Percentiles rank a stretch among this genome's conserved stretches.
phyloP scores from a whole-genome alignment of 805 yeast species.

The Saccharomycopsis sp. region DNA sequence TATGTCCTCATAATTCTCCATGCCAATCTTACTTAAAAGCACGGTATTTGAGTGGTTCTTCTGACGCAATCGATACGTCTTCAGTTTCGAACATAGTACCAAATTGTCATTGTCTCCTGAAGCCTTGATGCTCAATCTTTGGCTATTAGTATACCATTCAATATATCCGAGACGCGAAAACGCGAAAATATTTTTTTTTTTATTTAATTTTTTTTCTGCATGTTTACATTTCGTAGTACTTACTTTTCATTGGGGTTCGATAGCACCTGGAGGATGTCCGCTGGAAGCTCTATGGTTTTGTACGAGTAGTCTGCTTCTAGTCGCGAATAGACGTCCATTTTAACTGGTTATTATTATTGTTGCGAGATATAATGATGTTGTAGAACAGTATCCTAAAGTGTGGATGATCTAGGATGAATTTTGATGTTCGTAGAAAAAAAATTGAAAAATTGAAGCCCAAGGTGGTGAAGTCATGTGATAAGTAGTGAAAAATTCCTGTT shows the following conservation, averaged over 20 bases:
- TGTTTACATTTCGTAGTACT: not conserved
- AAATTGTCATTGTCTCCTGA: constrained; percentile 34
- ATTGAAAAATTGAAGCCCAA: too few species aligned
- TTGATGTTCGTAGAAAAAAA: too few species aligned
- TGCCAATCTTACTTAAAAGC: constrained; percentile 39
- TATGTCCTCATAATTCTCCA: constrained; percentile 23
- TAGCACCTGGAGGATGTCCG: constrained; percentile 15
- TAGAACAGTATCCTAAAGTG: too few species aligned
- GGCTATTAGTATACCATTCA: too few species aligned
- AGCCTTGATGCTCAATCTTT: constrained; percentile 29
- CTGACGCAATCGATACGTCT: constrained; percentile 63
- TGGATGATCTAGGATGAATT: too few species aligned
- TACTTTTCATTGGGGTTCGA: constrained; percentile 3
- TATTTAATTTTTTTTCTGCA: not conserved
- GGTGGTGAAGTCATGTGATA: too few species aligned
- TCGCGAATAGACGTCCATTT: constrained; percentile 15
- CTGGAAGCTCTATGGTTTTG: constrained; percentile 16
- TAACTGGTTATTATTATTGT: not conserved
- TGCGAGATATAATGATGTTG: not conserved
- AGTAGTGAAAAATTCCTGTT: too few species aligned
- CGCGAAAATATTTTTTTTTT: not conserved
- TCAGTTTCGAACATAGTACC: constrained; percentile 51
- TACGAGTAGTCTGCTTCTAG: constrained; percentile 7
- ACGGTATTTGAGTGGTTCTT: constrained; percentile 85
- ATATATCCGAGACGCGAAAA: not conserved